These are phyloP conservation scores for Candida sanyiensis DNA, from an alignment of 805 yeast species.

Conservation along the genomic window DNA sequence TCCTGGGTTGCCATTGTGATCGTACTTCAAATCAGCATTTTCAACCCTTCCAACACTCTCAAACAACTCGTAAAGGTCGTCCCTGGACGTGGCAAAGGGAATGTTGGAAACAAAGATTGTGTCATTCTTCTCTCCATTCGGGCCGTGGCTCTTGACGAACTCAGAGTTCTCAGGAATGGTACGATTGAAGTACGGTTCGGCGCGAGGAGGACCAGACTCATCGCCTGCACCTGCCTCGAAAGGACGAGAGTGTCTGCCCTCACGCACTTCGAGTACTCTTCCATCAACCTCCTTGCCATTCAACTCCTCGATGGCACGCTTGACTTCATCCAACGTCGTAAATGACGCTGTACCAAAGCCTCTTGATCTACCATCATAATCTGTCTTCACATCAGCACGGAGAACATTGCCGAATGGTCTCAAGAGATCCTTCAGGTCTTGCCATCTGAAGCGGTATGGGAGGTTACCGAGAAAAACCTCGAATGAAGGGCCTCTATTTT, in stretches of 20 bases:
- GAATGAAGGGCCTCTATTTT: conserved; percentile 24
- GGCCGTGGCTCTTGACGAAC: conserved; percentile 62
- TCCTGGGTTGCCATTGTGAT: conserved; percentile 66
- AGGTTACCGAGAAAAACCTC: conserved; percentile 77
- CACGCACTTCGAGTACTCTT: conserved; percentile 72
- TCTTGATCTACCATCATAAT: conserved; percentile 67
- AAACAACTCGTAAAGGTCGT: conserved; percentile 79
- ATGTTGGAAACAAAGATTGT: conserved; percentile 68
- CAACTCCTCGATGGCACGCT: conserved; percentile 60
- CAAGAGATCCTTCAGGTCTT: conserved; percentile 79
- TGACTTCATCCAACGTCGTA: conserved; percentile 60
- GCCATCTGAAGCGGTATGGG: conserved; percentile 81
- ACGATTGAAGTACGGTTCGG: conserved; percentile 3
- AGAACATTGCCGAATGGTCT: conserved; percentile 69
- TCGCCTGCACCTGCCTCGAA: conserved; percentile 13
- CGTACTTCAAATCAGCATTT: conserved; percentile 69
- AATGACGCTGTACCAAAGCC: conserved; percentile 84
- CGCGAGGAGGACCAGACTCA: not conserved
- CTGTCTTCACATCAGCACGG: conserved; percentile 72
- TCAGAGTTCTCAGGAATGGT: conserved; percentile 28
- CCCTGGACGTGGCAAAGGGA: conserved; percentile 84
- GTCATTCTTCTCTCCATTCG: conserved; percentile 54
- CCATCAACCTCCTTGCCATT: conserved; percentile 72
- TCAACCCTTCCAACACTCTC: conserved; percentile 74
- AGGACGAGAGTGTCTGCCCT: conserved; percentile 40